Evolutionary conservation across 78 protist genomes (phyloP).

Genomic region (Dictyostelium firmibasis): DNA sequence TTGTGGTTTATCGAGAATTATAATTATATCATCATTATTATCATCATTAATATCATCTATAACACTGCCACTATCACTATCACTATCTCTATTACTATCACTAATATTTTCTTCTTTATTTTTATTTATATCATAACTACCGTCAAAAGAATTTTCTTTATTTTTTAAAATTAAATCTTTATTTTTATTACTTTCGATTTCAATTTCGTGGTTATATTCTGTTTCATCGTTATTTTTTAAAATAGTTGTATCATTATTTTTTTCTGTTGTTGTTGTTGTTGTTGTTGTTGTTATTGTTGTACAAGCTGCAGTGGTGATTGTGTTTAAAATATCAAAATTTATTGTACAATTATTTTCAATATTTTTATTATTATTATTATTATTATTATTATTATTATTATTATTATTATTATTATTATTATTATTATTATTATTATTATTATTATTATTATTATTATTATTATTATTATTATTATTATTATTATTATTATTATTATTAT

Average conservation of each 20-base stretch:
- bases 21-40: not conserved
- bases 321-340: too few relatives aligned
- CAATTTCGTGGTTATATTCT: not conserved
- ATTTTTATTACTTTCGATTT: not conserved
- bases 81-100: too few relatives aligned
- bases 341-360: too few relatives aligned
- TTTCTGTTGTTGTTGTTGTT: not conserved
- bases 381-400: too few relatives aligned
- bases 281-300: not conserved
- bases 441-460: too few relatives aligned
- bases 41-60: not conserved
- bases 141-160: not conserved
- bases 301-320: not conserved
- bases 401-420: too few relatives aligned
- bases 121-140: too few relatives aligned
- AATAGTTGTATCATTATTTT: not conserved
- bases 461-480: too few relatives aligned
- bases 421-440: too few relatives aligned
- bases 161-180: not conserved
- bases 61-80: too few relatives aligned
- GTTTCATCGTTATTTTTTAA: not conserved
- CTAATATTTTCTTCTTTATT: too few relatives aligned
- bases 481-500: not conserved
- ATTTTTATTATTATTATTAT: too few relatives aligned
- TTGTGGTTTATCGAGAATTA: not conserved